These are phyloP conservation scores for Chalciporus piperatus DNA, from an alignment of 768 basidiomycete genomes.

Conservation along the genomic window DNA sequence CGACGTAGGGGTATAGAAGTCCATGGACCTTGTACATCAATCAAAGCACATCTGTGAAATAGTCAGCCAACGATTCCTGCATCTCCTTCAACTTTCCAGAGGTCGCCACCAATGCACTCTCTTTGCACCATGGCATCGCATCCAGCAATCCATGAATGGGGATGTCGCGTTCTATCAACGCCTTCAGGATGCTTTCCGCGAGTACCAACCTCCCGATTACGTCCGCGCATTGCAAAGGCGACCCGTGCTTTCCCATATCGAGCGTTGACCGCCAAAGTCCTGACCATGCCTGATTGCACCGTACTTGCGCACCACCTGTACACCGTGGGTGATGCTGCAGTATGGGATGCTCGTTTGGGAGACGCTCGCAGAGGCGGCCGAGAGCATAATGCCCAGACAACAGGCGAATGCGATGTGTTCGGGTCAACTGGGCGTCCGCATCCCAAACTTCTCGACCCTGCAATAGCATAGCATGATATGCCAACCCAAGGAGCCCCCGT, in stretches of 20 bases:
- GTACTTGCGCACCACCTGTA: constrained; percentile 34
- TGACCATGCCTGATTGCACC: constrained; percentile 45
- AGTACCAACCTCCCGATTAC: constrained; percentile 45
- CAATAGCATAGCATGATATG: constrained; percentile 52
- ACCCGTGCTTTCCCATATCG: constrained; percentile 37
- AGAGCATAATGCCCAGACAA: constrained; percentile 53
- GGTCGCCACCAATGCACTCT: constrained; percentile 41
- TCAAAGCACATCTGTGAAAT: constrained; percentile 43
- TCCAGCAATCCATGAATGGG: constrained; percentile 39
- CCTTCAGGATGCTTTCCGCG: constrained; percentile 46
- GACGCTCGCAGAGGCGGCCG: constrained; percentile 41
- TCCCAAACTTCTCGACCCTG: constrained; percentile 51
- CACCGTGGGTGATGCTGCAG: constrained; percentile 44
- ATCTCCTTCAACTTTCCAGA: constrained; percentile 44
- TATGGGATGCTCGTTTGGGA: constrained; percentile 41
- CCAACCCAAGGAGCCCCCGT: constrained; percentile 44
- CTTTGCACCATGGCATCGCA: constrained; percentile 45
- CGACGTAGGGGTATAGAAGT: neutral
- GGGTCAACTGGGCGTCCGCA: constrained; percentile 41
- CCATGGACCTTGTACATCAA: neutral
- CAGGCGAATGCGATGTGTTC: constrained; percentile 50
- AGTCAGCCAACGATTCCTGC: constrained; percentile 45
- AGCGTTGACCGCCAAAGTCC: constrained; percentile 44
- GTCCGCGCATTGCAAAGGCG: constrained; percentile 44
- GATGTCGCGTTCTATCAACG: constrained; percentile 43